phyloP scores from a whole-genome alignment of 169 alveolate genomes.

The Perkinsus marinus region DNA sequence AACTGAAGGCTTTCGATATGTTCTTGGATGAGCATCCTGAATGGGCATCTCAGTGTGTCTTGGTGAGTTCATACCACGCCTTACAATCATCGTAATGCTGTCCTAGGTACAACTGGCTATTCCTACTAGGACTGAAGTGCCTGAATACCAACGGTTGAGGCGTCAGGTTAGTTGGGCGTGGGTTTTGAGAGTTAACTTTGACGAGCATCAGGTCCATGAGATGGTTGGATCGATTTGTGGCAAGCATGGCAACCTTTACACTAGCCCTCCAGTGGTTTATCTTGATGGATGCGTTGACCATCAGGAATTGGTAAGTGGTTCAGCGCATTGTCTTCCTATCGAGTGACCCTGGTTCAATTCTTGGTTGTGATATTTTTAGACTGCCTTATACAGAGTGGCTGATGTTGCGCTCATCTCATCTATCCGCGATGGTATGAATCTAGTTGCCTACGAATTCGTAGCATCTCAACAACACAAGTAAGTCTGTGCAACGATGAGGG shows the following conservation, averaged over 20 bases:
- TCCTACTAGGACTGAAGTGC: conserved; percentile 24
- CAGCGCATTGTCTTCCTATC: not conserved
- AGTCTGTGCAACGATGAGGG: too few relatives aligned
- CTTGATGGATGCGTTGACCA: conserved; percentile 11
- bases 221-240: conserved; percentile 17
- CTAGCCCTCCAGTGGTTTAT: conserved; percentile 20
- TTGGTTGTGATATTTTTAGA: not conserved
- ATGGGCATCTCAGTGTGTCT: conserved; percentile 5
- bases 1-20: conserved; percentile 29
- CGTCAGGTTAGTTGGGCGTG: not conserved
- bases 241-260: conserved; percentile 6
- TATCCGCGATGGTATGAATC: conserved; percentile 22
- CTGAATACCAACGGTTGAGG: conserved; percentile 8
- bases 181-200: not conserved
- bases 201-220: conserved; percentile 18
- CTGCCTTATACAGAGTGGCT: conserved; percentile 16
- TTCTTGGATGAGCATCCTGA: conserved; percentile 25
- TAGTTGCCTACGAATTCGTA: conserved; percentile 17
- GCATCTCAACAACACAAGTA: conserved; percentile 22
- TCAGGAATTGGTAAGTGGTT: conserved; percentile 1
- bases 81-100: not conserved
- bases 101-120: conserved; percentile 26
- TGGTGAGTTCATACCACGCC: not conserved
- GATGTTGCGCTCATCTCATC: conserved; percentile 19
- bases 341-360: not conserved